A percentile compares a stretch with the other conserved stretches of the same genome.
Conservation (phyloP, 78 protist genomes). For the Dictyostelium firmibasis region DNA sequence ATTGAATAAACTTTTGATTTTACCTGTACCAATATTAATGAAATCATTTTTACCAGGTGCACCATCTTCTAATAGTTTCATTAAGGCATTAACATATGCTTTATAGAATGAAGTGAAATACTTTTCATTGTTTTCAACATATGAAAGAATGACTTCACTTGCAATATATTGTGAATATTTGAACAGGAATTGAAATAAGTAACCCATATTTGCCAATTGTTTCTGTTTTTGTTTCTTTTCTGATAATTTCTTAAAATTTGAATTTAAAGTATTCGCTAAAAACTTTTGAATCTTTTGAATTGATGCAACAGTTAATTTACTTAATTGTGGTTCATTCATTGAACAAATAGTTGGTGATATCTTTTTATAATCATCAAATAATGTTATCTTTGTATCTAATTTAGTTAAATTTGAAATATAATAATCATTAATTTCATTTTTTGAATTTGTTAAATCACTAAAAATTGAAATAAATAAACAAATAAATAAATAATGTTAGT, state of each 20-base stretch:
- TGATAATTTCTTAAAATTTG: conserved; percentile 34
- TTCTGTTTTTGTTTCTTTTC: conserved; percentile 29
- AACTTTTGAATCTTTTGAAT: conserved; percentile 60
- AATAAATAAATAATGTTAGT: not conserved
- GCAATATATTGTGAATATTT: conserved; percentile 44
- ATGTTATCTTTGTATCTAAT: conserved; percentile 59
- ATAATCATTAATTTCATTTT: conserved; percentile 21
- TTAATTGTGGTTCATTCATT: conserved; percentile 62
- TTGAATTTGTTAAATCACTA: conserved; percentile 39
- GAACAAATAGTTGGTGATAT: conserved; percentile 42
- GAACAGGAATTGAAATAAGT: conserved; percentile 54
- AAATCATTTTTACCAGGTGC: conserved; percentile 2
- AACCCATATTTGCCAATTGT: conserved; percentile 26
- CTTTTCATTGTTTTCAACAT: conserved; percentile 37
- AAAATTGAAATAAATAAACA: not conserved
- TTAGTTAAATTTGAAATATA: conserved; percentile 12
- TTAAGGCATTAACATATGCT: conserved; percentile 1
- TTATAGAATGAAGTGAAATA: conserved; percentile 40
- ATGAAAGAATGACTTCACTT: conserved; percentile 26
- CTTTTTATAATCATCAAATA: conserved; percentile 54
- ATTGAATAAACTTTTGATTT: conserved; percentile 20
- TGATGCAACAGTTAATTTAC: conserved; percentile 58
- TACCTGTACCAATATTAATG: not conserved
- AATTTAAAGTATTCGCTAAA: not conserved
- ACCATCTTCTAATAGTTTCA: conserved; percentile 38